These are phyloP conservation scores for Kickxella alabastrina DNA, from an alignment of 192 early-diverging fungal genomes.

Conservation along the genomic window DNA sequence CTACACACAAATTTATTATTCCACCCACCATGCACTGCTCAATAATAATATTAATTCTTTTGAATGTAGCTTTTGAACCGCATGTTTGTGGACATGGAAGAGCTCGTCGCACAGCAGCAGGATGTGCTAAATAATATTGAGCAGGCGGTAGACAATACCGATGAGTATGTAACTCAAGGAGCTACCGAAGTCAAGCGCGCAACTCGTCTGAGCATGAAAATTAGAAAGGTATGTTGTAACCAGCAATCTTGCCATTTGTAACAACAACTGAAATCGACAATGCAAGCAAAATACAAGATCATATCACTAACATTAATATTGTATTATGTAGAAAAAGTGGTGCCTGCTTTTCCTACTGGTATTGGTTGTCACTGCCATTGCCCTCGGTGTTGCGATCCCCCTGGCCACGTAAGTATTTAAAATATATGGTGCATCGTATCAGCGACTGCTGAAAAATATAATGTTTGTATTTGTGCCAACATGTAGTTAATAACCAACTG, in stretches of 20 bases:
- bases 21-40: no score
- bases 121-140: conserved; percentile 49
- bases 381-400: conserved; percentile 29
- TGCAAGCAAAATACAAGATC: neutral
- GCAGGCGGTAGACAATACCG: conserved; percentile 38
- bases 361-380: conserved; percentile 34
- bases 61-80: conserved; percentile 34
- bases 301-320: neutral
- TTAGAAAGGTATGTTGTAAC: conserved; percentile 45
- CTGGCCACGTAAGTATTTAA: conserved; percentile 47
- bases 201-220: conserved; percentile 33
- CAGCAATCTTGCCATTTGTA: no score
- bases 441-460: neutral
- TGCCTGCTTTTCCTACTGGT: conserved; percentile 27
- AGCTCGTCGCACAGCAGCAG: conserved; percentile 38
- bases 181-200: conserved; percentile 24
- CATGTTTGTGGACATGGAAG: conserved; percentile 46
- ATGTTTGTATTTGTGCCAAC: neutral
- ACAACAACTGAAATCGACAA: no score
- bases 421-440: no score
- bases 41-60: neutral
- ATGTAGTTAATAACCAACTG: neutral
- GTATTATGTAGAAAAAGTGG: conserved; percentile 42
- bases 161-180: conserved; percentile 23
- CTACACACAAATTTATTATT: no score